A percentile compares a stretch with the other conserved stretches of the same genome.
These are phyloP conservation scores for Calonectria hawksworthii DNA, from an alignment of 2,329 filamentous ascomycete genomes.

Conservation along the genomic window DNA sequence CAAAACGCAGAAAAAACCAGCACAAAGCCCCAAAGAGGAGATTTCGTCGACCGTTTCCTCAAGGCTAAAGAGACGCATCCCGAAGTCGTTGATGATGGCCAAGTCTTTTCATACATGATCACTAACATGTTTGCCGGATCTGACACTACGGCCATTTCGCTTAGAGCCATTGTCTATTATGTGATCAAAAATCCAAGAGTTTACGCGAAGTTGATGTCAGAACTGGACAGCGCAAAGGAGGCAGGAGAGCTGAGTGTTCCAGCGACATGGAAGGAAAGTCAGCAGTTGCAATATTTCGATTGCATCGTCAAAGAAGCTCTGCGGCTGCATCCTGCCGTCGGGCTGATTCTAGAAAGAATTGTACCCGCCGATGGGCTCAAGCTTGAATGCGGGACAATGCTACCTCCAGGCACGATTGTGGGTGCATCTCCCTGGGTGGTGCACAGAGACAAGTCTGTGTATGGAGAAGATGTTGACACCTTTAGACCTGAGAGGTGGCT, in stretches of 20 bases:
- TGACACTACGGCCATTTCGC: constrained; percentile 38
- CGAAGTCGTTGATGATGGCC: constrained; percentile 34
- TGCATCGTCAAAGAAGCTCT: constrained; percentile 24
- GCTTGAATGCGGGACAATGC: constrained; percentile 4
- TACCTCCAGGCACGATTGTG: constrained; percentile 13
- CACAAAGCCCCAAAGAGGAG: neutral
- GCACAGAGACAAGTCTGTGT: constrained; percentile 1
- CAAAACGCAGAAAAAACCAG: no score
- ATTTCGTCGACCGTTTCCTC: constrained; percentile 37
- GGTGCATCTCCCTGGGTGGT: constrained; percentile 16
- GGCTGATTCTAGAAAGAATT: constrained; percentile 12
- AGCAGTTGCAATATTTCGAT: constrained; percentile 22
- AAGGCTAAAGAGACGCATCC: constrained; percentile 34
- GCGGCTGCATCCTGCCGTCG: constrained; percentile 22
- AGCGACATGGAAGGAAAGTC: neutral
- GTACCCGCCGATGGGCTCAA: constrained; percentile 8
- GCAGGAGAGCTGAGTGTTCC: constrained; percentile 2
- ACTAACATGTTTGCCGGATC: constrained; percentile 37
- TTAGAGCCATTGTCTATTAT: constrained; percentile 35
- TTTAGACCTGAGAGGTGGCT: constrained; percentile 16
- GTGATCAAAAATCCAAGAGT: constrained; percentile 25
- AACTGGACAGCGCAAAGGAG: constrained; percentile 22
- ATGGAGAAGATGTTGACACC: neutral
- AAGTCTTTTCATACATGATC: constrained; percentile 40
- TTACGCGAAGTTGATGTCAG: constrained; percentile 31